These are phyloP conservation scores for Acacia confusa DNA, from an alignment of 306 rosid genomes.

Conservation along the genomic window DNA sequence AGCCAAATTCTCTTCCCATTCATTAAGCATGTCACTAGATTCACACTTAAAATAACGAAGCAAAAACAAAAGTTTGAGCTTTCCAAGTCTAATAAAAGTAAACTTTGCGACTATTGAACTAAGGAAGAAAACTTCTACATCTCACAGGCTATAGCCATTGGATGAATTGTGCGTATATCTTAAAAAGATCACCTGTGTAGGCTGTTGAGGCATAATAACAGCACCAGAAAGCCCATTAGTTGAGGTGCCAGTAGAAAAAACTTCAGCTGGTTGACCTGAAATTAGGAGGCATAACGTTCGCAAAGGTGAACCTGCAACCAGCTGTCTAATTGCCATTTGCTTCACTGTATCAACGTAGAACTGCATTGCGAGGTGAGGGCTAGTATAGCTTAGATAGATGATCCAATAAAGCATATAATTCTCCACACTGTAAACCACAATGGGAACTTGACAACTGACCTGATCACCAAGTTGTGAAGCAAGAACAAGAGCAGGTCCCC, in stretches of 20 bases:
- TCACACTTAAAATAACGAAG: constrained; percentile 45
- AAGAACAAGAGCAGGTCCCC: constrained; percentile 98
- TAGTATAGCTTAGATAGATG: constrained; percentile 20
- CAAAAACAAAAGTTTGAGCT: constrained; percentile 10
- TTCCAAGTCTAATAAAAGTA: constrained; percentile 27
- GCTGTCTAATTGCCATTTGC: constrained; percentile 82
- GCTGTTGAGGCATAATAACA: constrained; percentile 44
- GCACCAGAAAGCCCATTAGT: constrained; percentile 35
- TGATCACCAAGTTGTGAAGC: constrained; percentile 94
- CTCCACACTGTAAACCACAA: constrained; percentile 11
- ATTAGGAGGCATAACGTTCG: constrained; percentile 92
- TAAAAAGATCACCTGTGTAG: constrained; percentile 58
- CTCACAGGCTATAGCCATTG: not conserved
- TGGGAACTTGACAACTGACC: constrained; percentile 45
- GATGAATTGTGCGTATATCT: constrained; percentile 27
- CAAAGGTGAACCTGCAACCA: constrained; percentile 87
- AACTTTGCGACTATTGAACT: constrained; percentile 22
- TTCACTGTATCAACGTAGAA: constrained; percentile 84
- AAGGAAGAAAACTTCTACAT: constrained; percentile 14
- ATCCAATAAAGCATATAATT: not conserved
- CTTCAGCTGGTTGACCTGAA: constrained; percentile 96
- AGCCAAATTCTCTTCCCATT: constrained; percentile 94
- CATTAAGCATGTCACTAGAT: constrained; percentile 71
- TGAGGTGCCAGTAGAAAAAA: constrained; percentile 55
- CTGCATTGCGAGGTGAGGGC: constrained; percentile 52